Base-by-base conservation (phyloP, 176 grass and related monocot species). In the Pharus latifolius region DNA sequence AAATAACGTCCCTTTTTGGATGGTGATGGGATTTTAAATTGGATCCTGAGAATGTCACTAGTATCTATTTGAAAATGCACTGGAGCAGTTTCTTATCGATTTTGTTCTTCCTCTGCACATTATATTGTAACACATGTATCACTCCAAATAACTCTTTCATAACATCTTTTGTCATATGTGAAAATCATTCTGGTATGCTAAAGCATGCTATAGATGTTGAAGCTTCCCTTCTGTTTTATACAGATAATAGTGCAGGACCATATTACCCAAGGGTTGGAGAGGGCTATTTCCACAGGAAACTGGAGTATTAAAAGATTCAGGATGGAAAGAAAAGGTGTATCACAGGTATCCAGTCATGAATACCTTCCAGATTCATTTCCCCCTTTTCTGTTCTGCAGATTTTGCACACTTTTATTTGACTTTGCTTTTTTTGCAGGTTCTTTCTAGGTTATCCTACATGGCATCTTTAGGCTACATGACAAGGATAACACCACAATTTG, bases 291-390 rank as follows among this genome's bases (percentile, higher is more conserved):
- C 35, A 98, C 94, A 32, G 89, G 94, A 56, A 98, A 98, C 74
- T 98, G 94, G 94, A 89, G 93, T 55, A 85, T 98, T 60, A 92
- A 88, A 75, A 81, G 94, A 13, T 93, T 98, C 83, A 90, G 66
- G 78, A 98, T 98, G 94, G 89, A 98, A 43, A 78, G 89, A 51
- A 98, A 92, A 75, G 94, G 94, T 56, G 94, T 93, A 74, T 93
- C 94, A 59, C 94, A 98, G 89, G 94, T 98, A 80, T 75, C 26
- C 48, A 60, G 50, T 64, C 37, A 10, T 70, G 46, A 16, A 72
- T 73, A 72, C 58, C 16, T 40, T 11, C 24, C 32, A 69, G 8
- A 55, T 73, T 43, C 10, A 34, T 7, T 38, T 32, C 11, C n/a
- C 7, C n/a, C 20, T 23, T 42, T 10, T 45, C 5, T 54, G 22